Percentiles rank a stretch among this genome's conserved stretches.
phyloP scores from a whole-genome alignment of 108 stramenopile genomes.

The Parmales sp. region DNA sequence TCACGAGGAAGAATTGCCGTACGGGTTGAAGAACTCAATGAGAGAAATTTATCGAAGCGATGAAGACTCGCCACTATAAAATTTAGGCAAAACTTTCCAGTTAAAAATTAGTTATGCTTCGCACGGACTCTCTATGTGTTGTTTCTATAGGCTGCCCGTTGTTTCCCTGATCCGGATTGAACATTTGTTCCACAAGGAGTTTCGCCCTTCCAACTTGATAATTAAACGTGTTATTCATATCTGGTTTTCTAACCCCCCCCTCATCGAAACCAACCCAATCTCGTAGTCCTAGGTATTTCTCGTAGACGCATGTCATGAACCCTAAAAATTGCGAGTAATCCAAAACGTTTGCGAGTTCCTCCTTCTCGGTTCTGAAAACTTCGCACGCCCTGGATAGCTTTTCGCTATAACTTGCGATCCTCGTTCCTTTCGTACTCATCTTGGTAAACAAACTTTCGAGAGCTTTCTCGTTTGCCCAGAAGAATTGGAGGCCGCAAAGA shows the following conservation, averaged over 20 bases:
- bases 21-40: too few relatives aligned
- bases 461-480: neutral
- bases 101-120: too few relatives aligned
- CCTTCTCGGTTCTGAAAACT: neutral
- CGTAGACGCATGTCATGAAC: neutral
- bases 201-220: too few relatives aligned
- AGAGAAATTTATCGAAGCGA: too few relatives aligned
- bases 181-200: too few relatives aligned
- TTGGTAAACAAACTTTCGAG: neutral
- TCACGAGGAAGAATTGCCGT: too few relatives aligned
- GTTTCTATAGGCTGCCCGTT: too few relatives aligned
- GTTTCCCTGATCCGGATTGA: too few relatives aligned
- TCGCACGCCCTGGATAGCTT: neutral
- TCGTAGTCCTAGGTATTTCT: neutral
- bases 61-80: too few relatives aligned
- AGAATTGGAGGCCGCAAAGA: constrained; percentile 4
- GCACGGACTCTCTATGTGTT: too few relatives aligned
- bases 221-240: neutral
- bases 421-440: neutral
- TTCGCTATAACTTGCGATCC: neutral
- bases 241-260: neutral
- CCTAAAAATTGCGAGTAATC: neutral
- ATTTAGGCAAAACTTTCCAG: too few relatives aligned
- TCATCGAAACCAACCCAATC: neutral
- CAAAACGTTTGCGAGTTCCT: neutral